Conservation (phyloP, 805 yeast genomes). For the Candida fluviatilis region DNA sequence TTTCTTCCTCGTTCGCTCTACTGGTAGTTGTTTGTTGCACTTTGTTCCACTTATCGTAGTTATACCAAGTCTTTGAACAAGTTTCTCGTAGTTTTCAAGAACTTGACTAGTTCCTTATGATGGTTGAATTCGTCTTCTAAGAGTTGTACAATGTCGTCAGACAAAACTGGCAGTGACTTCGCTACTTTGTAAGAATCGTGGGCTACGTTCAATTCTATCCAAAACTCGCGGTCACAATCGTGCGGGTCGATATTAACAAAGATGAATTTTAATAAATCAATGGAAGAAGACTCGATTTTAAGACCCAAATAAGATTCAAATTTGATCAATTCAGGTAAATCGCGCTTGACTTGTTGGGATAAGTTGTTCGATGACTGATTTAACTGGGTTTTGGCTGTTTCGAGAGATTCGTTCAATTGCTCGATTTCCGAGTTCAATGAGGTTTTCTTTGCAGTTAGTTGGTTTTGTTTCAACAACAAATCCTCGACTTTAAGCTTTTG, state of each 20-base stretch:
- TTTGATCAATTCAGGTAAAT: conserved; percentile 47
- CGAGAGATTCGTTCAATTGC: conserved; percentile 11
- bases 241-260: conserved; percentile 47
- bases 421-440: conserved; percentile 24
- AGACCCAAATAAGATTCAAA: conserved; percentile 56
- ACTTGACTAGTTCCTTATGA: conserved; percentile 23
- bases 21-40: too few species aligned
- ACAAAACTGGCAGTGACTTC: conserved; percentile 35
- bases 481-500: conserved; percentile 34
- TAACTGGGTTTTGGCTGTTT: conserved; percentile 11
- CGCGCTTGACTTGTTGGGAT: conserved; percentile 41
- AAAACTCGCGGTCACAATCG: conserved; percentile 37
- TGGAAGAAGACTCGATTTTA: conserved; percentile 46
- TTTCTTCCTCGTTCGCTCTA: too few species aligned
- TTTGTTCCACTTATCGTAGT: too few species aligned
- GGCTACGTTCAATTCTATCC: conserved; percentile 44
- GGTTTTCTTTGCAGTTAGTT: conserved; percentile 24
- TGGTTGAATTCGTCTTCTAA: conserved; percentile 21
- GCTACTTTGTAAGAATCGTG: conserved; percentile 36
- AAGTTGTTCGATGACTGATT: conserved; percentile 14
- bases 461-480: conserved; percentile 29
- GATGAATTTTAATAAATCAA: conserved; percentile 43
- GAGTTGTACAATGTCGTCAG: conserved; percentile 9
- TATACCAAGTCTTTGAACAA: conserved; percentile 6
- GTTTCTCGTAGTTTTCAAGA: conserved; percentile 14